These are phyloP conservation scores for Symmetrospora coprosmae DNA, from an alignment of 768 basidiomycete genomes.

Conservation along the genomic window DNA sequence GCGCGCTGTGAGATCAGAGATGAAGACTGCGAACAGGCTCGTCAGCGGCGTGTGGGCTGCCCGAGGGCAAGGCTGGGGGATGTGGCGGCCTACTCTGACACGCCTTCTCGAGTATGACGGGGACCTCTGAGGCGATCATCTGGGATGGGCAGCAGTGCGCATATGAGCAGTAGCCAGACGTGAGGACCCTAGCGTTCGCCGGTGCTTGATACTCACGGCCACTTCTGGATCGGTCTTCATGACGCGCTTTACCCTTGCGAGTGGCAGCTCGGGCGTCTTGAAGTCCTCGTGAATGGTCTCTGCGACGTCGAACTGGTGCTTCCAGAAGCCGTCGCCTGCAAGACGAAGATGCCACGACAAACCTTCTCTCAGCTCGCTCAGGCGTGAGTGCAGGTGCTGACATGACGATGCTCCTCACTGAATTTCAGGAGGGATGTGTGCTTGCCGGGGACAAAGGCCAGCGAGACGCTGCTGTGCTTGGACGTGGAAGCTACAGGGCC, in stretches of 20 bases:
- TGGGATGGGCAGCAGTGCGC: constrained; percentile 33
- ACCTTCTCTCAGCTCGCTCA: no score
- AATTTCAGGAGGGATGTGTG: no score
- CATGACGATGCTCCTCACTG: no score
- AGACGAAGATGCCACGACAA: no score
- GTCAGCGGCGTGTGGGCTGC: background rate
- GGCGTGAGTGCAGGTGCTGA: no score
- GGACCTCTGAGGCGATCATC: constrained; percentile 99
- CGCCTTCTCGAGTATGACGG: constrained; percentile 91
- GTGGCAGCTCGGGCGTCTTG: constrained; percentile 60
- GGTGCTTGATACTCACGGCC: background rate
- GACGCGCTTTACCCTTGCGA: constrained; percentile 83
- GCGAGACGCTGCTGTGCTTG: no score
- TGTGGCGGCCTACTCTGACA: constrained; percentile 68
- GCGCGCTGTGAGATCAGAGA: constrained; percentile 86
- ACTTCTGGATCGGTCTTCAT: constrained; percentile 67
- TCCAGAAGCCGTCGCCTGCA: constrained; percentile 21
- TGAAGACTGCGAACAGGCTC: constrained; percentile 62
- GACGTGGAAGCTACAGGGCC: no score
- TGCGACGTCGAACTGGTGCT: constrained; percentile 25
- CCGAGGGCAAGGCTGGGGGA: background rate
- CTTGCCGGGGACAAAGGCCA: no score
- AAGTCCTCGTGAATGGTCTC: constrained; percentile 31
- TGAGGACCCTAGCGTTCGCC: constrained; percentile 49
- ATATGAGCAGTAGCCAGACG: constrained; percentile 53